Evolutionary conservation across 2,329 filamentous ascomycete species (phyloP), one percentile per base, ranked within the genome.

Genomic region (Neoascochyta sp.): DNA sequence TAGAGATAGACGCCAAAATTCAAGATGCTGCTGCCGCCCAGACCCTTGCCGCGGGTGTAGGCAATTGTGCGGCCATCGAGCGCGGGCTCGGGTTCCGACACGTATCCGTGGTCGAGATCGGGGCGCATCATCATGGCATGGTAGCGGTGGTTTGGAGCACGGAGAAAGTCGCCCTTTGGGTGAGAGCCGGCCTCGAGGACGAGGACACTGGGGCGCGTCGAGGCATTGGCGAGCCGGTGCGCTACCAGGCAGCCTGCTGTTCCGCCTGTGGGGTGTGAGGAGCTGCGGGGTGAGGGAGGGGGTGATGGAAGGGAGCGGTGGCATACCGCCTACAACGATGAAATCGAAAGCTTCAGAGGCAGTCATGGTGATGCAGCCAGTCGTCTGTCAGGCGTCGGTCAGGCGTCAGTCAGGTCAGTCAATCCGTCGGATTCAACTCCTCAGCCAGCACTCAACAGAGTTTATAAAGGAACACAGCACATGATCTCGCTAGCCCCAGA

Each of bases 171-270:
- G 4, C 53, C 60, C 34, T 73, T 68, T 2, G 69, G 65, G 26
- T 78, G 74, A 2, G 65, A 60, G 8, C 80, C 80, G 1, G 78
- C 78, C 56, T 83, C 79, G 3, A 83, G 57, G 1, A 83, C 66
- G 2, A 82, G 68, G 2, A 83, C 70, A 0, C 52, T 65, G 0
- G 78, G 78, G 7, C 58, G 63, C 19, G 65, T 63, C 0, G 63
- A 20, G 0, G 71, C 62, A 11, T 63, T 56, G 2, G 75, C 69
- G 4, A 83, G 69, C 1, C 65, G 61, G 1, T 70, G 60, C 0
- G 79, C 78, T 9, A 81, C 50, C 1, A 73, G 62, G 27, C 71
- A 71, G 6, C 80, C 80, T 6, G 79, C 69, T 2, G 79, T 74
- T n/a, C 79, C 78, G 38, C 67, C 76, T 77, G 35, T 9, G 7